Evolutionary conservation across 352 stramenopile species (phyloP).

Genomic region (Globisporangium nagaii): DNA sequence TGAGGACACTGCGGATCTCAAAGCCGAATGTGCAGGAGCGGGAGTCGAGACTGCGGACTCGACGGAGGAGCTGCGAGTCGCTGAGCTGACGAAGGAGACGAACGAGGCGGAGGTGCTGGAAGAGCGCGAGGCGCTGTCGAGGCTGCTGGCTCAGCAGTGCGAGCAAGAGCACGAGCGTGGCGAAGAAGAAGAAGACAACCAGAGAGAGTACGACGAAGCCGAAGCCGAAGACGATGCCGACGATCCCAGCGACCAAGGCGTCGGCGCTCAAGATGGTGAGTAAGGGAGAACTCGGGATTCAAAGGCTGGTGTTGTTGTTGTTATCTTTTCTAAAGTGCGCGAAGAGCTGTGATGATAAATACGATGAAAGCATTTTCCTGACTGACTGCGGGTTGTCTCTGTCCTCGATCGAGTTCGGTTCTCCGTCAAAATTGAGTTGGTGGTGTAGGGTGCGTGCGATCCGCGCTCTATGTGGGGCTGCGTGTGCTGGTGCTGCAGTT

Average conservation of each 20-base stretch:
- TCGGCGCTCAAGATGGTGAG: background rate
- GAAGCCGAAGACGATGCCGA: constrained; percentile 7
- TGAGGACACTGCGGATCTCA: background rate
- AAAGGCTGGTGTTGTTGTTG: background rate
- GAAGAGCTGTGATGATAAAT: constrained; percentile 19
- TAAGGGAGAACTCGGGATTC: background rate
- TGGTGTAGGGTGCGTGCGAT: constrained; percentile 1
- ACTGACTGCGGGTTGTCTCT: no score
- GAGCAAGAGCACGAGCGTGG: background rate
- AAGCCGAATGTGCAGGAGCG: background rate
- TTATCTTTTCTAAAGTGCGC: constrained; percentile 1
- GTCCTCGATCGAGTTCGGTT: no score
- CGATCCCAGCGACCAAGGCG: background rate
- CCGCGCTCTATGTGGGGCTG: background rate
- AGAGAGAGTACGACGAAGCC: background rate
- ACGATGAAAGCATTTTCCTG: constrained; percentile 6
- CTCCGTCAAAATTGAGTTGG: no score
- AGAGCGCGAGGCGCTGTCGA: background rate
- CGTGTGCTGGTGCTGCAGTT: no score
- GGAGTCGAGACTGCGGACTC: no score
- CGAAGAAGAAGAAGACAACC: background rate
- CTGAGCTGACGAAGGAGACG: constrained; percentile 8
- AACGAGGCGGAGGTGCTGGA: no score
- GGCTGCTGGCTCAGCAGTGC: background rate
- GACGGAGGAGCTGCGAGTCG: constrained; percentile 3